Evolutionary conservation across 2,329 filamentous ascomycete species (phyloP).

Genomic region (Fusarium longipes): DNA sequence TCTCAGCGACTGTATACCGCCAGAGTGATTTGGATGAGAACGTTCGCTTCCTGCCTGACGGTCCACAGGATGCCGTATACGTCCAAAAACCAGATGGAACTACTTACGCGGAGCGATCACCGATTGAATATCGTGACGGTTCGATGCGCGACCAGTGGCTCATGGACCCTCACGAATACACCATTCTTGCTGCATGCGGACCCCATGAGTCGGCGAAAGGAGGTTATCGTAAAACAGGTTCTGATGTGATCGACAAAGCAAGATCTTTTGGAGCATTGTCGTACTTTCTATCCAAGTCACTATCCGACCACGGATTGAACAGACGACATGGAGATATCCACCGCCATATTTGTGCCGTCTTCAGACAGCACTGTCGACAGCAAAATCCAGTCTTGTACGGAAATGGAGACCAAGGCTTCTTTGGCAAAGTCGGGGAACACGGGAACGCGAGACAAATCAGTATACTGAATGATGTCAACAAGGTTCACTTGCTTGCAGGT

Average conservation of each 20-base stretch:
- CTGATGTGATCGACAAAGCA: not conserved
- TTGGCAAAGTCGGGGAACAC: not conserved
- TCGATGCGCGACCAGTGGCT: not conserved
- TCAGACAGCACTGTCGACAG: not conserved
- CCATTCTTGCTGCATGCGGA: not conserved
- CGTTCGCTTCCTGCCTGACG: not conserved
- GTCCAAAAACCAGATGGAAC: too few relatives aligned
- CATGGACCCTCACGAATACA: not conserved
- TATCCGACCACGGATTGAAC: not conserved
- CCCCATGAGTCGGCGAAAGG: not conserved
- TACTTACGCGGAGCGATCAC: too few relatives aligned
- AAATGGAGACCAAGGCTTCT: not conserved
- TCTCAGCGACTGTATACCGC: not conserved
- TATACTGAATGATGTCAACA: not conserved
- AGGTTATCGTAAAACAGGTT: not conserved
- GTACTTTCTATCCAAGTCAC: not conserved
- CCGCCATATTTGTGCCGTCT: not conserved
- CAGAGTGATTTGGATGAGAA: not conserved
- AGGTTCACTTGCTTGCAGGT: not conserved
- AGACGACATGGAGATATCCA: not conserved
- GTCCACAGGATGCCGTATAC: not conserved
- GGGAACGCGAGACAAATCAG: not conserved
- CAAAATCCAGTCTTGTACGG: not conserved
- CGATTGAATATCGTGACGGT: not conserved
- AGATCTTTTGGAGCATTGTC: not conserved